A percentile compares a stretch with the other conserved stretches of the same genome.
Evolutionary conservation across 148 eudicot genomes (phyloP).

Genomic region (Salicornia ramosissima): DNA sequence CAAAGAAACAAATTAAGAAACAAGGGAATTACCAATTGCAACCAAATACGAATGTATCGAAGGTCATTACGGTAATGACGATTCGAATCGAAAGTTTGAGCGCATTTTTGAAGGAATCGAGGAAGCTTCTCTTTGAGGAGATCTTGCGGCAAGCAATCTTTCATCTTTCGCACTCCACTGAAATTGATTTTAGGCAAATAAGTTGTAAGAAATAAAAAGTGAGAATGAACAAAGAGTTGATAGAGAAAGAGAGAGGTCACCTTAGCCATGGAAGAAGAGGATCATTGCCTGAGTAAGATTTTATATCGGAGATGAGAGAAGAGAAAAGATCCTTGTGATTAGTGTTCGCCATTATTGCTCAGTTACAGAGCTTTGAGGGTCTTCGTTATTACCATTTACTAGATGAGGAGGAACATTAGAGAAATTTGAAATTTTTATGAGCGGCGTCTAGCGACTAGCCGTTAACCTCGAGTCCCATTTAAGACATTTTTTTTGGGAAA

Average conservation of each 20-base stretch:
- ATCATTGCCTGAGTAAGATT: conserved; percentile 67
- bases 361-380: conserved; percentile 6
- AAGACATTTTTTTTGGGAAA: not conserved
- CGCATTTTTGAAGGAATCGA: conserved; percentile 87
- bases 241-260: conserved; percentile 25
- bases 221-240: not conserved
- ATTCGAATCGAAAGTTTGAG: conserved; percentile 67
- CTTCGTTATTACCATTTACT: no score
- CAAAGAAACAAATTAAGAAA: not conserved
- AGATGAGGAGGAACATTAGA: not conserved
- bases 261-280: conserved; percentile 96
- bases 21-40: conserved; percentile 51
- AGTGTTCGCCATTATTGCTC: conserved; percentile 37
- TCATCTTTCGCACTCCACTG: conserved; percentile 78
- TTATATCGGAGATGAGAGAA: conserved; percentile 68
- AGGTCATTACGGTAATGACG: conserved; percentile 66
- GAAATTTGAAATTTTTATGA: conserved; percentile 31
- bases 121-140: conserved; percentile 83
- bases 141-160: conserved; percentile 46
- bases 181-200: not conserved
- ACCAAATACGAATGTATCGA: conserved; percentile 83
- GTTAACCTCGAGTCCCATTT: conserved; percentile 3
- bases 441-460: conserved; percentile 5
- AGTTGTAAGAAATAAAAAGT: conserved; percentile 9
- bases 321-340: conserved; percentile 52